Evolutionary conservation across 768 basidiomycete genomes (phyloP).

Genomic region (Auricularia sp.): DNA sequence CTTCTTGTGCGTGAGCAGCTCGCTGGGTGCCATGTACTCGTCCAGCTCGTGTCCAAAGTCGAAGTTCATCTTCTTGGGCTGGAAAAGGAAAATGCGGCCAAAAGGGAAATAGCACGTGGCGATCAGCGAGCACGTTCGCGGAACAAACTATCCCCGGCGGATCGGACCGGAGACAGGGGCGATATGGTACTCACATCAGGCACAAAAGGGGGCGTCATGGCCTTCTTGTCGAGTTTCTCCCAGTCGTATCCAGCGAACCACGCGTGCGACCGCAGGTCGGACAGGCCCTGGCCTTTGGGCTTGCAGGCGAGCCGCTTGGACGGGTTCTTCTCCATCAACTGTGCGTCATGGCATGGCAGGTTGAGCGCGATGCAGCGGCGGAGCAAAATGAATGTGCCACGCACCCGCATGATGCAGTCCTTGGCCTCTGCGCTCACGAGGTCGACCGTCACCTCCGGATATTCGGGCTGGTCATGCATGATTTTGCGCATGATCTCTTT

Average conservation of each 20-base stretch:
- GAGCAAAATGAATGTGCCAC: conserved; percentile 17
- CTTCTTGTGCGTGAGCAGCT: conserved; percentile 90
- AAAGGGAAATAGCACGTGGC: background rate
- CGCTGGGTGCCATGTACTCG: conserved; percentile 94
- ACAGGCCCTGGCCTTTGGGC: conserved; percentile 55
- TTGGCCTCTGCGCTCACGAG: conserved; percentile 58
- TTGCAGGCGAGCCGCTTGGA: conserved; percentile 73
- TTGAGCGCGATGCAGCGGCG: background rate
- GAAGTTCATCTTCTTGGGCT: conserved; percentile 98
- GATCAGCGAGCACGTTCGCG: background rate
- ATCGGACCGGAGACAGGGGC: background rate
- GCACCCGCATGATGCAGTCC: conserved; percentile 55
- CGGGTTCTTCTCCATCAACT: conserved; percentile 83
- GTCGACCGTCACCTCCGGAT: conserved; percentile 73
- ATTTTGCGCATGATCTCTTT: conserved; percentile 88
- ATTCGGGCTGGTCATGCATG: conserved; percentile 68
- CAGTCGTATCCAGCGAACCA: conserved; percentile 84
- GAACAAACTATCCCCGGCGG: no score
- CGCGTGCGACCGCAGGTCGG: conserved; percentile 69
- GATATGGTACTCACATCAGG: conserved; percentile 65
- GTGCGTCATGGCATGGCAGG: conserved; percentile 2
- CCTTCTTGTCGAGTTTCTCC: conserved; percentile 59
- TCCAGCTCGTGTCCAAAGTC: conserved; percentile 96
- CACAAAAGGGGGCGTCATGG: conserved; percentile 67
- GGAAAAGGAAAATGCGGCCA: conserved; percentile 1